Evolutionary conservation across 1,284 basidiomycete species (phyloP).

Genomic region (Boletus calvinii): DNA sequence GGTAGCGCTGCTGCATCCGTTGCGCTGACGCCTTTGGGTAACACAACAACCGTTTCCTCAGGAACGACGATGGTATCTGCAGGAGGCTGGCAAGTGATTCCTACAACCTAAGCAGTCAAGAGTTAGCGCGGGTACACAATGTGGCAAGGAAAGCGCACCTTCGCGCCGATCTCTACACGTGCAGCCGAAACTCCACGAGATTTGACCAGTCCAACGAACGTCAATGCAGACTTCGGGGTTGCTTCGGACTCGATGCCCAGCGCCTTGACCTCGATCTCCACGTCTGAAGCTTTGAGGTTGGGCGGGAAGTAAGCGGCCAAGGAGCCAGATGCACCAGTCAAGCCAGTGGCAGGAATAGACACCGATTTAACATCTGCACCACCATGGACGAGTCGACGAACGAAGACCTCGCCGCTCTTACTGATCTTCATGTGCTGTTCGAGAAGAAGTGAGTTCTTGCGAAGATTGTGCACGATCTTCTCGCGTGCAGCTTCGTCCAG

Average conservation of each 20-base stretch:
- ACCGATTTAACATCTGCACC: slow-evolving; percentile 13
- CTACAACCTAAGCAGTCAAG: slow-evolving; percentile 13
- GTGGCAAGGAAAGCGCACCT: slow-evolving; percentile 2
- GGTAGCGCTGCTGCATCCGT: slow-evolving; percentile 24
- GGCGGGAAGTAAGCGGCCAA: slow-evolving; percentile 24
- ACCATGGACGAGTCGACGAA: slow-evolving; percentile 27
- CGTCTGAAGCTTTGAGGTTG: slow-evolving; percentile 8
- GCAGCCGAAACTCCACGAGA: slow-evolving; percentile 14
- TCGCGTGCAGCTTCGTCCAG: slow-evolving; percentile 26
- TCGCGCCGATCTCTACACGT: slow-evolving; percentile 6
- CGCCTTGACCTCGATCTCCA: slow-evolving; percentile 19
- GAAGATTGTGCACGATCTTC: slow-evolving; percentile 25
- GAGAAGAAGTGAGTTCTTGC: slow-evolving; percentile 26
- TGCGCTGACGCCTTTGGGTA: slow-evolving; percentile 16
- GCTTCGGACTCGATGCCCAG: slow-evolving; percentile 10
- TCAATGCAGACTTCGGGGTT: slow-evolving; percentile 9
- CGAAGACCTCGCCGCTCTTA: slow-evolving; percentile 23
- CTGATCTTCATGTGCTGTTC: slow-evolving; percentile 32
- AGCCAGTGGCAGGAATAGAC: slow-evolving; percentile 15
- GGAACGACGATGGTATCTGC: slow-evolving; percentile 14
- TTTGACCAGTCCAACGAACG: slow-evolving; percentile 16
- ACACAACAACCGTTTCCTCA: slow-evolving; percentile 14
- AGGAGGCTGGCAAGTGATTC: slow-evolving; percentile 15
- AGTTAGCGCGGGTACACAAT: neutral
- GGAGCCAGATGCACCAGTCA: slow-evolving; percentile 10